Evolutionary conservation across 768 basidiomycete genomes (phyloP), one percentile per base, ranked within the genome.

Genomic region (Rhizopogon vinicolor): DNA sequence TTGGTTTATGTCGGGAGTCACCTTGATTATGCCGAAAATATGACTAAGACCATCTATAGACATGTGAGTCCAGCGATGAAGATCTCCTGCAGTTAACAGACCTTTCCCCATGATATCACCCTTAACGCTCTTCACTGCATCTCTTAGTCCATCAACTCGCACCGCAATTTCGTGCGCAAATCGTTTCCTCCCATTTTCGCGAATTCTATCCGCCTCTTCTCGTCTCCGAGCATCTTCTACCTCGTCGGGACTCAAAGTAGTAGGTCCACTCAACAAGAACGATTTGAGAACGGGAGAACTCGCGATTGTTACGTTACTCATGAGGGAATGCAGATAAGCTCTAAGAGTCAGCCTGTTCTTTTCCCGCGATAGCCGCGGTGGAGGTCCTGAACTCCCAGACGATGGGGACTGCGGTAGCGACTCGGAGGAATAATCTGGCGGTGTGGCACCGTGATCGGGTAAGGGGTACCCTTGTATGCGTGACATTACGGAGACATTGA

Each of bases 291-390:
- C 89, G 4, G 92, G 89, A 0, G 92, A 93, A 43, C 89, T 87
- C 4, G 89, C 86, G n/a, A 97, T 78, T 19, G 78, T 75, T 1
- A 85, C 81, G 1, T 84, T 84, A 22, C 82, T 70, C 53, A 98
- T 77, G 29, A 99, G 75, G 1, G 83, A 70, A 60, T 91, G 89
- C n/a, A 99, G 79, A 71, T 98, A 98, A 0, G 93, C 86, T 18
- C 97, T 85, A 16, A 99, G 82, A 0, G 97, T 98, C 4, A 99
- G 76, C 13, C 97, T 78, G 64, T 99, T 99, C 79, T 94, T 96
- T 69, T 99, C 97, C 25, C 97, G 78, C 1, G 92, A 78, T 19
- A 96, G 78, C 35, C 84, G 83, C 18, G 63, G 54, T 77, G 75
- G 1, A 75, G 77, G 41, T 74, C 78, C 37, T 81, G 81, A 40